phyloP scores from a whole-genome alignment of 768 basidiomycete species.

The Calocera cornea region DNA sequence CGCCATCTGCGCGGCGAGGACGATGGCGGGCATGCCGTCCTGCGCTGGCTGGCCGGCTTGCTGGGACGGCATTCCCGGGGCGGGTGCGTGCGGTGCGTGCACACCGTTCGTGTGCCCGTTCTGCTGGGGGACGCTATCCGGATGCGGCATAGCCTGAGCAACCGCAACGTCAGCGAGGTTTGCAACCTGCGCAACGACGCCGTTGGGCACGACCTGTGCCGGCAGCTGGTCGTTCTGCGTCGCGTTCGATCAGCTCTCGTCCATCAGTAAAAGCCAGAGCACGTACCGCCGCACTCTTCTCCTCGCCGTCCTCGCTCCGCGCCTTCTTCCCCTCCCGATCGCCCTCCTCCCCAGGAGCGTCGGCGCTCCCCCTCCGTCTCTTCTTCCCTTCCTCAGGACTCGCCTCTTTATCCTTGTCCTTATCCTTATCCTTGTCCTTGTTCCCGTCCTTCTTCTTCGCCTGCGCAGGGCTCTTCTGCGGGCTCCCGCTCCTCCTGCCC shows the following conservation, averaged over 20 bases:
- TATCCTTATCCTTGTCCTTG: no score
- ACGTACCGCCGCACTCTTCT: constrained; percentile 5
- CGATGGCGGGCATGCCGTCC: constrained; percentile 23
- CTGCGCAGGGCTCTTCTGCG: neutral
- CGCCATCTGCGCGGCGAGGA: constrained; percentile 30
- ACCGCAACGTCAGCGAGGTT: constrained; percentile 20
- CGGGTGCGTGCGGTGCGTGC: neutral
- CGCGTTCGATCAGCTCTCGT: neutral
- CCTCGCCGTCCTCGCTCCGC: neutral
- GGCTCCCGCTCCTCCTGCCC: neutral
- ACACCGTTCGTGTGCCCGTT: neutral
- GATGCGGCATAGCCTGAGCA: constrained; percentile 14
- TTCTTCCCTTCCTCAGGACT: no score
- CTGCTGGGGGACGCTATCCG: neutral
- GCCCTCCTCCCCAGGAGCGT: neutral
- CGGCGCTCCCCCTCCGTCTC: neutral
- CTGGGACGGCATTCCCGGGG: neutral
- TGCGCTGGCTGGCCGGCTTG: neutral
- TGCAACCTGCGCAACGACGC: constrained; percentile 21
- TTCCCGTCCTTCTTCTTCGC: no score
- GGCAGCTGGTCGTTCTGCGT: constrained; percentile 10
- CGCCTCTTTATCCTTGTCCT: no score
- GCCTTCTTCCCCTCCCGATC: constrained; percentile 6
- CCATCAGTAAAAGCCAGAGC: neutral
- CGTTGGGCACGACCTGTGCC: constrained; percentile 37